These are phyloP conservation scores for Monosporascus cannonballus DNA, from an alignment of 2,329 filamentous ascomycete species.

Conservation along the genomic window DNA sequence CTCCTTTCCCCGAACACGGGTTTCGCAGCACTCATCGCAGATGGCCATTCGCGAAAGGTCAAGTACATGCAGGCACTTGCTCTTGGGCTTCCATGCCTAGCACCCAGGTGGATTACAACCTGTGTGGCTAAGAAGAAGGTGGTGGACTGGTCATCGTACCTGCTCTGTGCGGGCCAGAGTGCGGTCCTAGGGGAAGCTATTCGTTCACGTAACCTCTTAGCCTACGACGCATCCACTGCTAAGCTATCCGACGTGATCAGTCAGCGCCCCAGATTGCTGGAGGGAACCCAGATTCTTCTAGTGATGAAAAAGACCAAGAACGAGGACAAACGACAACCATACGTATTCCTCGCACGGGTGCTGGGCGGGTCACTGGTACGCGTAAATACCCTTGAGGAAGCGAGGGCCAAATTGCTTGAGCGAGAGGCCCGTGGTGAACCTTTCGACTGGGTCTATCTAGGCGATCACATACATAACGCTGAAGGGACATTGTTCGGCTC, in stretches of 20 bases:
- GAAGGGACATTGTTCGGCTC: constrained; percentile 42
- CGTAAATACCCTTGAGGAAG: constrained; percentile 60
- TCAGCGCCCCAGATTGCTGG: constrained; percentile 56
- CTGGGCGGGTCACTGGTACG: constrained; percentile 67
- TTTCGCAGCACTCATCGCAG: constrained; percentile 81
- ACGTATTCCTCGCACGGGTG: constrained; percentile 73
- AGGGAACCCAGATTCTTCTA: constrained; percentile 62
- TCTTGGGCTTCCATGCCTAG: constrained; percentile 79
- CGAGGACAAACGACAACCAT: constrained; percentile 60
- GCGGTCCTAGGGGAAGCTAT: constrained; percentile 69
- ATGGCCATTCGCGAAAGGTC: constrained; percentile 75
- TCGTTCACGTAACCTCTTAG: constrained; percentile 62
- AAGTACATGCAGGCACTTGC: constrained; percentile 96
- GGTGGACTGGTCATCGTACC: constrained; percentile 72
- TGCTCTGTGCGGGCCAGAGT: constrained; percentile 80
- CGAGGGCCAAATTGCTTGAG: constrained; percentile 50
- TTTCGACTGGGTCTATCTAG: constrained; percentile 78
- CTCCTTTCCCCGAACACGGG: constrained; percentile 54
- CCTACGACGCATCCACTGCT: constrained; percentile 53
- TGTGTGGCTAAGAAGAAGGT: constrained; percentile 58
- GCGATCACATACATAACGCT: constrained; percentile 51
- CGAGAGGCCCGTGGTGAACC: constrained; percentile 37
- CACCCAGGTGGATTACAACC: constrained; percentile 71
- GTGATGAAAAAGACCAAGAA: constrained; percentile 61
- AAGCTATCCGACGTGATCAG: constrained; percentile 52